Base-by-base conservation (phyloP, 345 rosid genomes). In the Turritis glabra region DNA sequence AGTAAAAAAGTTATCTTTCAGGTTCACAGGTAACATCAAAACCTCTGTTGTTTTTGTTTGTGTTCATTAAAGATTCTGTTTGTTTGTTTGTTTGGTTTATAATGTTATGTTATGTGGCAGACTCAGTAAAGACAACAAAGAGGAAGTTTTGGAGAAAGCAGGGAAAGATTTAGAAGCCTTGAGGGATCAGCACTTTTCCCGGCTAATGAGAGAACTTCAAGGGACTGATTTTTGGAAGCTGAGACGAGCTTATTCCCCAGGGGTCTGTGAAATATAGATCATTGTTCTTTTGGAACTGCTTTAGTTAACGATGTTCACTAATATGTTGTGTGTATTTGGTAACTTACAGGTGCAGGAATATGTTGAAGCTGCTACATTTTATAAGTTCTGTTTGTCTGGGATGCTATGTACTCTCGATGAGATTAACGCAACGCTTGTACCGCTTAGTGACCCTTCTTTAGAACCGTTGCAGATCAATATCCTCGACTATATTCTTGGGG, bases 1-100 rank as follows among this genome's bases (percentile, higher is more conserved):
- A 95, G 99, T 83, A 95, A 95, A 80, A 94, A 92, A 74, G 97
- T 95, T 64, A 94, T 95, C 76, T 95, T 88, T 77, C 96, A 91
- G 83, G 98, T 91, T 65, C 98, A 94, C 74, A 93, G 98, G 98
- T 93, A 80, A 77, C 30, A 21, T 27, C 22, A 35, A 19, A 21
- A 37, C 5, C 48, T 69, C 14, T 43, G 30, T 26, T 41, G 27
- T 70, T 37, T 48, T 58, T 41, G 50, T 64, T 64, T 37, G 21
- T 25, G 35, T 15, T 25, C 51, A 41, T 40, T 22, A 61, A 60
- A 22, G 48, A 14, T 60, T 8, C 0, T 40, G 22, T 15, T 61
- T 58, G 25, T 38, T 61, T 58, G 25, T 38, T 50, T 69, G 27
- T 8, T 52, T 43, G 21, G 22, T 33, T 64, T 53, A 54, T 22